Conservation (phyloP, 176 grass and related monocot genomes). For the Carex parvula region DNA sequence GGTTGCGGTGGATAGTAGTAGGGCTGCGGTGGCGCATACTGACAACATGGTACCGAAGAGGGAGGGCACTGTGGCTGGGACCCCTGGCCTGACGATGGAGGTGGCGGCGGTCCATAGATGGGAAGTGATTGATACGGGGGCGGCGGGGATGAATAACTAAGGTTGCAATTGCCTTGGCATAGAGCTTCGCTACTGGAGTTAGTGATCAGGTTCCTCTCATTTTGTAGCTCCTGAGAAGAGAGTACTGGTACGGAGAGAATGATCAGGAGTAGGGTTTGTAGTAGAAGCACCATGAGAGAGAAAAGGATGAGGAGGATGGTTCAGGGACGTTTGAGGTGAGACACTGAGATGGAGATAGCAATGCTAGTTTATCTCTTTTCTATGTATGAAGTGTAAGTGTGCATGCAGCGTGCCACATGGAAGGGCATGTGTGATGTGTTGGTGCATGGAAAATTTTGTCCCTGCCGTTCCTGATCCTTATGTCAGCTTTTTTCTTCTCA, state of each 20-base stretch:
- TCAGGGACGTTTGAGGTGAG: not conserved
- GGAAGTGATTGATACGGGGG: constrained; percentile 9
- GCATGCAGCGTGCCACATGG: constrained; percentile 12
- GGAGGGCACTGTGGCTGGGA: not conserved
- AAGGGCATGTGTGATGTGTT: not conserved
- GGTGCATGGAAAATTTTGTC: not conserved
- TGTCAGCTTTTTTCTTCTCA: constrained; percentile 4
- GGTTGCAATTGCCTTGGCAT: constrained; percentile 5
- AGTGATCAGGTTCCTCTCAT: too few relatives aligned
- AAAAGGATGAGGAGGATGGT: not conserved
- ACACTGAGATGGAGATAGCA: not conserved
- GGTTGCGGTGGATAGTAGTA: constrained; percentile 6
- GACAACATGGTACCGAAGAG: not conserved
- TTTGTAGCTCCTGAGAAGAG: not conserved
- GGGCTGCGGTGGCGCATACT: not conserved
- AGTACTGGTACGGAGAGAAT: not conserved
- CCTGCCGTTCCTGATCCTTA: not conserved
- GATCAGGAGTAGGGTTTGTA: not conserved
- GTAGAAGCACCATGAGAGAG: not conserved
- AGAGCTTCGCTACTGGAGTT: too few relatives aligned
- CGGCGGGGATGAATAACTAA: not conserved
- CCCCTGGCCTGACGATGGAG: not conserved
- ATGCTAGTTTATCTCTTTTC: not conserved
- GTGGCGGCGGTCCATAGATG: not conserved
- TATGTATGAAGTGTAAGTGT: not conserved